These are phyloP conservation scores for Penicillium nucicola DNA, from an alignment of 495 filamentous ascomycete genomes.

Conservation along the genomic window DNA sequence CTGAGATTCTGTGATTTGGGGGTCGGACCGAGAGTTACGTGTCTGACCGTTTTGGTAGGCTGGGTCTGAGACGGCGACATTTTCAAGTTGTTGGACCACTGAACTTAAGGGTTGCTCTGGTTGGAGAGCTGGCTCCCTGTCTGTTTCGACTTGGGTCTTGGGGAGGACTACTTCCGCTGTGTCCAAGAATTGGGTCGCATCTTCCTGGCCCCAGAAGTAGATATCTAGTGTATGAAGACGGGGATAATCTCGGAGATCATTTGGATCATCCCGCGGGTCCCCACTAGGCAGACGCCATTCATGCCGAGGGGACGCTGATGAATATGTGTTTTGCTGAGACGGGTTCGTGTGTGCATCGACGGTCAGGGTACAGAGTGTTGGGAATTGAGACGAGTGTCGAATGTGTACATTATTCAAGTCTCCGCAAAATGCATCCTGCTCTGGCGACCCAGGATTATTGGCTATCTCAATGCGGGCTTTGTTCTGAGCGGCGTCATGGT, in stretches of 20 bases:
- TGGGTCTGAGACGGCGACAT: conserved; percentile 67
- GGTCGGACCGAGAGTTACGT: conserved; percentile 41
- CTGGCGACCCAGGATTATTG: conserved; percentile 79
- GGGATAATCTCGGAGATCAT: conserved; percentile 70
- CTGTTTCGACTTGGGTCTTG: conserved; percentile 51
- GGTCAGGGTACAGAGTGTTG: conserved; percentile 69
- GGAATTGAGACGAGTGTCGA: conserved; percentile 74
- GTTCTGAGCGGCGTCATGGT: conserved; percentile 65
- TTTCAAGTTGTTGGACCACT: conserved; percentile 82
- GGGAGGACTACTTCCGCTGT: conserved; percentile 58
- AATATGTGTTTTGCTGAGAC: conserved; percentile 22
- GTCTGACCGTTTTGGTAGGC: conserved; percentile 56
- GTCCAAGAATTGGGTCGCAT: conserved; percentile 72
- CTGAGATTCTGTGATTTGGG: conserved; percentile 28
- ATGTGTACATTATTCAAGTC: conserved; percentile 63
- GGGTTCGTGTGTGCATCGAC: conserved; percentile 54
- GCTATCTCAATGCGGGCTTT: conserved; percentile 78
- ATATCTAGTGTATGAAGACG: conserved; percentile 81
- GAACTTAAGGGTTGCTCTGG: conserved; percentile 61
- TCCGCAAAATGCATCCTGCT: conserved; percentile 87
- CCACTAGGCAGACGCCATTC: conserved; percentile 79
- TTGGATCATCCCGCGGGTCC: conserved; percentile 65
- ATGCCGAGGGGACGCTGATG: conserved; percentile 37
- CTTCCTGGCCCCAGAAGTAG: conserved; percentile 82
- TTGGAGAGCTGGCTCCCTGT: conserved; percentile 43